phyloP scores from a whole-genome alignment of 2,329 filamentous ascomycete genomes.

The Aspergillus thermomutatus region DNA sequence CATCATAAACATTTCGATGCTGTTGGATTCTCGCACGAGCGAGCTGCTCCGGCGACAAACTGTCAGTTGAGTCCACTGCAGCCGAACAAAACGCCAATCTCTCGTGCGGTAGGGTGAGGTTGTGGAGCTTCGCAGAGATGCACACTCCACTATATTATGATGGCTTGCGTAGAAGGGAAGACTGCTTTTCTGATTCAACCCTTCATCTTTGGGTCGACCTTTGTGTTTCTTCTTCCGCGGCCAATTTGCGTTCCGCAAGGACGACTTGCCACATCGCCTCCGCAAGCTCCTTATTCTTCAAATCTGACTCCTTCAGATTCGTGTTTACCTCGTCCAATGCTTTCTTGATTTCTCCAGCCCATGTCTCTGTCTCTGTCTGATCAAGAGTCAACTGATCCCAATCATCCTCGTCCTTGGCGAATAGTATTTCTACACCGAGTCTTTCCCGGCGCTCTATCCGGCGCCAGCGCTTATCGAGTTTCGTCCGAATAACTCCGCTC shows the following conservation, averaged over 20 bases:
- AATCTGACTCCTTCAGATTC: conserved; percentile 26
- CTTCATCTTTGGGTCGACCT: conserved; percentile 4
- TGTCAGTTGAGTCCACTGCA: background rate
- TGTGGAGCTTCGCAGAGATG: background rate
- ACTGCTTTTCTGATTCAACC: background rate
- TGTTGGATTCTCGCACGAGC: background rate
- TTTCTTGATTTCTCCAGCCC: conserved; percentile 20
- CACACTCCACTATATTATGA: background rate
- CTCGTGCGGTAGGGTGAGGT: background rate
- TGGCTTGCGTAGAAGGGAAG: background rate
- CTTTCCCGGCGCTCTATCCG: conserved; percentile 31
- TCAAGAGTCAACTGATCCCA: conserved; percentile 38
- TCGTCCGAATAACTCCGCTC: conserved; percentile 35
- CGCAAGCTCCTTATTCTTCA: conserved; percentile 26
- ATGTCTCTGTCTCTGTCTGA: conserved; percentile 16
- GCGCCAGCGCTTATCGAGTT: conserved; percentile 33
- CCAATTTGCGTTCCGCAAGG: conserved; percentile 37
- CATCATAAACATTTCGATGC: background rate
- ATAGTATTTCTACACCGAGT: conserved; percentile 27
- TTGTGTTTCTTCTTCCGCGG: conserved; percentile 25
- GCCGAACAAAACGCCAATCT: background rate
- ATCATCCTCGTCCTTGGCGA: conserved; percentile 39
- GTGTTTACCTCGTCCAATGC: conserved; percentile 19
- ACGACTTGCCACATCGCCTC: conserved; percentile 39
- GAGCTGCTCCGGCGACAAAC: background rate